phyloP scores from a whole-genome alignment of 768 basidiomycete genomes.

The Podaxis mareebaensis region DNA sequence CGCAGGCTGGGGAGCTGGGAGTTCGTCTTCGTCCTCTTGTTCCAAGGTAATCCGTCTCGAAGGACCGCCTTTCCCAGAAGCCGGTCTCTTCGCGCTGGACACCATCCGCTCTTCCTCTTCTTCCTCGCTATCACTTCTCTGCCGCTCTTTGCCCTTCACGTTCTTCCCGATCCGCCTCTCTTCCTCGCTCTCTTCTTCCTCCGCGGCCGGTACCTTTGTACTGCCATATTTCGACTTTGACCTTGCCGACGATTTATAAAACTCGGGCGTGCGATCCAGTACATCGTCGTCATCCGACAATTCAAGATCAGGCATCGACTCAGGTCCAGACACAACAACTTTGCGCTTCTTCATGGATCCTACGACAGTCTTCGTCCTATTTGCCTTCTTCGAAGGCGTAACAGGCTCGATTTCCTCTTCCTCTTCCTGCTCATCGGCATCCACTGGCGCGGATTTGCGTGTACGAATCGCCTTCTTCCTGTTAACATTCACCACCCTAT shows the following conservation, averaged over 20 bases:
- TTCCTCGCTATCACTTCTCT: slow-evolving; percentile 1
- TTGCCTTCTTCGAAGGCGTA: slow-evolving; percentile 18
- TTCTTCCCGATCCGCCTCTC: background rate
- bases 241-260: background rate
- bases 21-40: background rate
- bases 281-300: slow-evolving; percentile 19
- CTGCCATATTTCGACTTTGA: background rate
- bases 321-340: background rate
- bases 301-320: background rate
- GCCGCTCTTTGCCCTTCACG: background rate
- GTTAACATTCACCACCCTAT: slow-evolving; percentile 18
- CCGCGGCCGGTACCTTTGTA: slow-evolving; percentile 11
- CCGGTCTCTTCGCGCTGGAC: background rate
- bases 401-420: slow-evolving; percentile 10
- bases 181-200: slow-evolving; percentile 12
- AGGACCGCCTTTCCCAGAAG: background rate
- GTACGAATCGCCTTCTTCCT: background rate
- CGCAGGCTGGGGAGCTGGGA: background rate
- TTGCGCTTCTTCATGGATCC: slow-evolving; percentile 3
- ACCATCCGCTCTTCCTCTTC: background rate
- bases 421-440: slow-evolving; percentile 19
- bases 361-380: slow-evolving; percentile 13
- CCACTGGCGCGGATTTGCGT: background rate
- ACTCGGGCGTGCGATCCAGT: background rate
- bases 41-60: background rate